Conservation (phyloP, 2,329 filamentous ascomycete species). For the Fusarium burgessii region DNA sequence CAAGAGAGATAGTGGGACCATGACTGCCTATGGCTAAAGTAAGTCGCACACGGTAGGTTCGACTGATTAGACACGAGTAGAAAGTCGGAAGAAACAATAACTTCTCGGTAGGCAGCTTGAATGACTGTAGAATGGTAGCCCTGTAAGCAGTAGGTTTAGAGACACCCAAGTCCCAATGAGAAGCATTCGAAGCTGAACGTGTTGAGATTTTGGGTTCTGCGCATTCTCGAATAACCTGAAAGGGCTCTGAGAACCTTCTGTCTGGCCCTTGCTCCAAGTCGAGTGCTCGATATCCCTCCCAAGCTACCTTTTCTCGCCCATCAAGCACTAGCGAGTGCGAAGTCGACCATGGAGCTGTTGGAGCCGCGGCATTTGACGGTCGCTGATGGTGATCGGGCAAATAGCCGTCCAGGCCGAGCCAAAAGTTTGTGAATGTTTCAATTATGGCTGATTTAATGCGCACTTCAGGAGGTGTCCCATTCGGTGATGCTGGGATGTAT, state of each 20-base stretch:
- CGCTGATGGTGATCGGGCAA: constrained; percentile 1
- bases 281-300: not conserved
- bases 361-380: not conserved
- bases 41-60: not conserved
- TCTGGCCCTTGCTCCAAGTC: accelerated
- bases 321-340: not conserved
- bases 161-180: not conserved
- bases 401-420: not conserved
- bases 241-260: not conserved
- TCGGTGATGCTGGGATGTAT: not conserved
- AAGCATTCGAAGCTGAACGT: not conserved
- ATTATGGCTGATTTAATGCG: not conserved
- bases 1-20: not conserved
- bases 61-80: constrained; percentile 11
- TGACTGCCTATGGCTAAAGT: not conserved
- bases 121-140: not conserved
- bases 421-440: constrained; percentile 1
- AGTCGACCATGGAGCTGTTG: not conserved
- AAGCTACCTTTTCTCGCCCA: accelerated
- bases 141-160: not conserved
- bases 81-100: constrained; percentile 1
- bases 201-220: no score
- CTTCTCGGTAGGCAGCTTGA: not conserved
- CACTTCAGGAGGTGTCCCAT: accelerated
- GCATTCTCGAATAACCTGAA: accelerated